Conservation (phyloP, 2,329 filamentous ascomycete species). For the Aaosphaeria arxii region DNA sequence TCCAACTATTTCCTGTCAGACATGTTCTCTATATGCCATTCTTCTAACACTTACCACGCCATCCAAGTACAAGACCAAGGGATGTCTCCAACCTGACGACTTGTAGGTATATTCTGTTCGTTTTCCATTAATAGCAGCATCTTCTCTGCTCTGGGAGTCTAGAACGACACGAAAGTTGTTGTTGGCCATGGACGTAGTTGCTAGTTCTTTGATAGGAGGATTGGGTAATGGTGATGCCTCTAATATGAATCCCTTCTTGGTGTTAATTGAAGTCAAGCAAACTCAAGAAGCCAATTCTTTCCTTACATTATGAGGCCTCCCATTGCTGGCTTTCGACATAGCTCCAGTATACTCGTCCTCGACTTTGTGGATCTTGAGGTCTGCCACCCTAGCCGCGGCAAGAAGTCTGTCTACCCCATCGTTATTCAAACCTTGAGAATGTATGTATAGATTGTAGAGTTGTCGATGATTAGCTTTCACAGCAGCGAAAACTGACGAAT, state of each 20-base stretch:
- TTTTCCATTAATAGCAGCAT: slow-evolving; percentile 69
- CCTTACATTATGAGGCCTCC: slow-evolving; percentile 74
- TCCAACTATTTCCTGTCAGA: slow-evolving; percentile 55
- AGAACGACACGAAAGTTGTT: slow-evolving; percentile 38
- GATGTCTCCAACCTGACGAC: slow-evolving; percentile 52
- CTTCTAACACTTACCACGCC: slow-evolving; percentile 50
- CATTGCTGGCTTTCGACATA: slow-evolving; percentile 79
- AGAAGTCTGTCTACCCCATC: slow-evolving; percentile 15
- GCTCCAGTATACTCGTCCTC: slow-evolving; percentile 61
- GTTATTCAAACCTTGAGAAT: slow-evolving; percentile 19
- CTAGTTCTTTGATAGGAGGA: slow-evolving; percentile 62
- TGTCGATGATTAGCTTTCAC: slow-evolving; percentile 67
- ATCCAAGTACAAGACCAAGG: slow-evolving; percentile 72
- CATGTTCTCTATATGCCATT: background rate
- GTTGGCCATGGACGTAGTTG: slow-evolving; percentile 43
- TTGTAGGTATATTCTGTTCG: slow-evolving; percentile 50
- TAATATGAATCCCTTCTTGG: slow-evolving; percentile 65
- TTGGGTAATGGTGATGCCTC: slow-evolving; percentile 82
- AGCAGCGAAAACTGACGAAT: slow-evolving; percentile 75
- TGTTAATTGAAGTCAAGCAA: background rate
- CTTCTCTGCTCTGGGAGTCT: slow-evolving; percentile 70
- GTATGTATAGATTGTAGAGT: slow-evolving; percentile 80
- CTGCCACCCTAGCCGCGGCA: slow-evolving; percentile 17
- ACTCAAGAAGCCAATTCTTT: no score
- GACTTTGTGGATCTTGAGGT: slow-evolving; percentile 59